Evolutionary conservation across 2,329 filamentous ascomycete genomes (phyloP), one percentile per base, ranked within the genome.

Genomic region (Trichoderma arundinaceum): DNA sequence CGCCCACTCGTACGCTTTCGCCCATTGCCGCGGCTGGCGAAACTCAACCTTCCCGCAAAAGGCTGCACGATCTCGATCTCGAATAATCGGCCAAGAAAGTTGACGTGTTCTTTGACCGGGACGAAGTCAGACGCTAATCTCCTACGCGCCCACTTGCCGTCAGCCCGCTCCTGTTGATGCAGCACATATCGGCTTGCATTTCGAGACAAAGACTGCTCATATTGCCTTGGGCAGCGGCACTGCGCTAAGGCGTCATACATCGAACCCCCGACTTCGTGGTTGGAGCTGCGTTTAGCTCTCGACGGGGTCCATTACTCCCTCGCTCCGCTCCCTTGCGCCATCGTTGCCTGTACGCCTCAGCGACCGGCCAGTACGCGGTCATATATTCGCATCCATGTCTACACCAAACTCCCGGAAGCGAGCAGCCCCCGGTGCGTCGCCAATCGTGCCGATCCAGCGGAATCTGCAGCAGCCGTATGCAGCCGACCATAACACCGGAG

Each of bases 361-460:
- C 49, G 43, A 56, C 57, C 46, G 49, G 38, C 49, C 41, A 41
- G 32, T n/a, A 41, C 57, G 49, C 38, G 57, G 57, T 49, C 57
- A 41, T 19, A 66, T 56, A 22, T 59, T 33, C 17, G n/a, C 38
- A 3, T 52, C 56, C 32, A 84, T 85, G 83, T 81, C 84, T 65
- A 73, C 78, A 38, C 77, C 80, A 52, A 86, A 85, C 69, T 76
- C 84, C 19, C 80, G 91, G 77, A 95, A 95, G 81, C 85, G 92
- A 76, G 83, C 90, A 71, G 91, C 91, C 53, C 89, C 91, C 65
- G 91, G 90, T 74, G 81, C 88, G 68, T 84, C 87, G 43, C 89
- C 91, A n/a, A 79, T 86, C 69, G 79, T 84, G 22, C 85, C 87
- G 39, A 74, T 81, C 57, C 81, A 82, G 67, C 81, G 83, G 44